A percentile compares a stretch with the other conserved stretches of the same genome.
These are phyloP conservation scores for Psilocybe subaeruginosa DNA, from an alignment of 768 basidiomycete species.

Conservation along the genomic window DNA sequence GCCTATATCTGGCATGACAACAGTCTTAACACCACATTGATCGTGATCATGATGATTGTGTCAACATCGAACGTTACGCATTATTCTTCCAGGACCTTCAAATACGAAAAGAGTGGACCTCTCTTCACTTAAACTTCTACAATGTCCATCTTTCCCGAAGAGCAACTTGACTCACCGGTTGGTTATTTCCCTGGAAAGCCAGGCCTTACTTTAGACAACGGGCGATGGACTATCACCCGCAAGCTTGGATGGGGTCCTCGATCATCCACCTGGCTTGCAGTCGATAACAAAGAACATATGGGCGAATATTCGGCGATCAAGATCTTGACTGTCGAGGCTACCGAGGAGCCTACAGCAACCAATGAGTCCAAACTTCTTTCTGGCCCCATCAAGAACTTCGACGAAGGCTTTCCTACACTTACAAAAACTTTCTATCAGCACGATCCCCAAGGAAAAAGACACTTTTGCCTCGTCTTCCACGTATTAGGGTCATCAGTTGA, in stretches of 20 bases:
- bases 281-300: conserved; percentile 13
- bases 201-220: conserved; percentile 21
- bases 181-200: conserved; percentile 16
- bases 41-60: not conserved
- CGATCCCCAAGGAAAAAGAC: conserved; percentile 4
- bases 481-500: conserved; percentile 16
- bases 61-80: not conserved
- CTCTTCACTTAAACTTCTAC: not conserved
- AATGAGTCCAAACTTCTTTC: conserved; percentile 6
- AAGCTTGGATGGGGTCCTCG: conserved; percentile 55
- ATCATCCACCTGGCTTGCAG: conserved; percentile 42
- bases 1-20: not conserved
- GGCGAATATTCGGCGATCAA: conserved; percentile 13
- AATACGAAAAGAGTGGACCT: not conserved
- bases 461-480: conserved; percentile 14
- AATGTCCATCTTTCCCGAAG: conserved; percentile 21
- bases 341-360: conserved; percentile 3
- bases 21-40: not conserved
- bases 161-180: conserved; percentile 17
- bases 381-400: not conserved
- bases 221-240: conserved; percentile 48
- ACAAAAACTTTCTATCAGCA: conserved; percentile 12
- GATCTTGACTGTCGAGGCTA: conserved; percentile 12
- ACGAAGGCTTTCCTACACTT: conserved; percentile 8
- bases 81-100: not conserved